A percentile compares a stretch with the other conserved stretches of the same genome.
Evolutionary conservation across 345 rosid species (phyloP).

Genomic region (Euphorbia peplus): DNA sequence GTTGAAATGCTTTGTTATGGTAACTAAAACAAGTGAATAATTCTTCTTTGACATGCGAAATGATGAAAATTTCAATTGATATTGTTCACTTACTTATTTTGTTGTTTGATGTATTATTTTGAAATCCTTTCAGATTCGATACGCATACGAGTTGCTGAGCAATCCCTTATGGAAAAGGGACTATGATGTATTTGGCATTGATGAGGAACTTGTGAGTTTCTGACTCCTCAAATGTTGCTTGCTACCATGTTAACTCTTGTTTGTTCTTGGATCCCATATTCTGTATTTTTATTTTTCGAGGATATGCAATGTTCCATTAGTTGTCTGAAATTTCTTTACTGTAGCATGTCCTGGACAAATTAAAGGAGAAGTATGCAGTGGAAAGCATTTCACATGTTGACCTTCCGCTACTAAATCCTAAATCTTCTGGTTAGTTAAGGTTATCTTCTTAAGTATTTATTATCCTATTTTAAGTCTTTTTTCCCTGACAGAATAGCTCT

Average conservation of each 20-base stretch:
- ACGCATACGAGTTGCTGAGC: constrained; percentile 76
- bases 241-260: background rate
- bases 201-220: constrained; percentile 70
- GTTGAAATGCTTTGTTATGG: background rate
- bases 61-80: background rate
- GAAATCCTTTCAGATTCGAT: constrained; percentile 51
- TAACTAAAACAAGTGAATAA: background rate
- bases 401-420: constrained; percentile 56
- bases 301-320: background rate
- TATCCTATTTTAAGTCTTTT: background rate
- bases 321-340: constrained; percentile 26
- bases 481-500: background rate
- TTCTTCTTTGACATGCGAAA: background rate
- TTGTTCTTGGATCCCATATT: background rate
- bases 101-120: constrained; percentile 2
- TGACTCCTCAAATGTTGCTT: constrained; percentile 7
- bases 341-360: constrained; percentile 56
- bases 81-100: background rate
- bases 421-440: constrained; percentile 57
- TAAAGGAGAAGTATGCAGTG: constrained; percentile 41
- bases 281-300: background rate
- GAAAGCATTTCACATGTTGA: constrained; percentile 40
- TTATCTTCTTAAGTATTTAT: background rate
- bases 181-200: constrained; percentile 71
- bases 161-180: constrained; percentile 78